Evolutionary conservation across 495 filamentous ascomycete species (phyloP), one percentile per base, ranked within the genome.

Genomic region (Trichocladium uniseriatum): DNA sequence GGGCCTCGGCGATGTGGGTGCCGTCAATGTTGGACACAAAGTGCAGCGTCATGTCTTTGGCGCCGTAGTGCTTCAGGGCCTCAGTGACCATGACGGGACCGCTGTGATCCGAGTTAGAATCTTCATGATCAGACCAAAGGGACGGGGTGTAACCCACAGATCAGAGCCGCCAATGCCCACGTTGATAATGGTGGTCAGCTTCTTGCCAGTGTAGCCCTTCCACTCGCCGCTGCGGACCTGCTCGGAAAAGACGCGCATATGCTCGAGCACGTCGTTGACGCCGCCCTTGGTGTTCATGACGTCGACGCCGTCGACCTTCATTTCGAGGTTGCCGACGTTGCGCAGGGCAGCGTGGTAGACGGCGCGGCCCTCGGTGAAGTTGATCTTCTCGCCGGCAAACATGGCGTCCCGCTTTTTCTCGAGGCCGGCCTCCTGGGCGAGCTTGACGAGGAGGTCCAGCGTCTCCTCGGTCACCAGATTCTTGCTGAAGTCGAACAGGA

Each of bases 21-120:
- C 92, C 92, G 64, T 98, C 92, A 60, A 98, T 95, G 76, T 98
- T 98, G 69, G 92, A 97, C 51, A 98, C 92, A 61, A 98, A 98
- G 78, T 96, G 92, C 41, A 97, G 76, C 31, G 79, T 95, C 66
- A 90, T 72, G 66, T 83, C 80, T 48, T 82, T 82, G 68, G 85
- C 79, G 36, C 86, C 85, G 65, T 98, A 98, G 57, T 88, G 80
- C 76, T 95, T 96, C 54, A 98, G 80, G 14, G 92, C 87, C 69
- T 98, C 92, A 29, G 87, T 89, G 48, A 98, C 92, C 92, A 98
- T 98, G 57, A 97, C 94, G 19, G 92, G 92, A 34, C 92, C 92
- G 54, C 89, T 95, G 46, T 29, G 45, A 31, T 19, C 9, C 6
- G 1, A 1, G 49, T 51, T 27, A 51, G 49, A 13, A 18, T n/a